Conservation (phyloP, 345 rosid species). For the Erodium maritimum region DNA sequence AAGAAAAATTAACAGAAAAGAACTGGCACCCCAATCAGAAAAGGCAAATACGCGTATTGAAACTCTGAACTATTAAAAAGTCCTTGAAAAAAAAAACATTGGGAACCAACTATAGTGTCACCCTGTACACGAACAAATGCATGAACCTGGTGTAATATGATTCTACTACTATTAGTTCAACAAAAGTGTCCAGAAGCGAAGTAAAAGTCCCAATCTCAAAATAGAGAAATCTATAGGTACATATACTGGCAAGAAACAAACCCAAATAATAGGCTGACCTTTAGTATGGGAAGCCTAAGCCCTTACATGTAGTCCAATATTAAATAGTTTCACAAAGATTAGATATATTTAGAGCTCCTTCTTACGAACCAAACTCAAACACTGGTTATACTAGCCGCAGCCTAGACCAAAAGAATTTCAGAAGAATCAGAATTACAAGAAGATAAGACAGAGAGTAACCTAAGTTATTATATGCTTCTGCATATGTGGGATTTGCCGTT, state of each 20-base stretch:
- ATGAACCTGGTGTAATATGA: not conserved
- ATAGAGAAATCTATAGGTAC: too few species aligned
- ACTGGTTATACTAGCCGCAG: not conserved
- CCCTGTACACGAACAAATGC: not conserved
- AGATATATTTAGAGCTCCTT: not conserved
- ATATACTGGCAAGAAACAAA: too few species aligned
- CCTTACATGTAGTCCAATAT: too few species aligned
- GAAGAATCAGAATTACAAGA: not conserved
- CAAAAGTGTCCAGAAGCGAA: too few species aligned
- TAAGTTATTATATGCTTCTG: constrained; percentile 96
- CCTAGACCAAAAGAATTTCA: not conserved
- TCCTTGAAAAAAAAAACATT: too few species aligned
- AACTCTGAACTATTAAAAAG: not conserved
- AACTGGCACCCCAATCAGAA: not conserved
- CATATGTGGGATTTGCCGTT: constrained; percentile 87
- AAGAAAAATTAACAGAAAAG: not conserved
- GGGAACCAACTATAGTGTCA: not conserved
- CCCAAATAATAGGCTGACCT: too few species aligned
- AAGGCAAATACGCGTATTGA: not conserved
- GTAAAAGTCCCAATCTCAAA: too few species aligned
- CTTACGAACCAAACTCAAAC: not conserved
- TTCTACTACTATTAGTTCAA: not conserved
- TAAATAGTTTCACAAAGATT: too few species aligned
- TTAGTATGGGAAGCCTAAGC: too few species aligned
- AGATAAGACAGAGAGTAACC: constrained; percentile 29